Base-by-base conservation (phyloP, 2,329 filamentous ascomycete genomes). In the Colletotrichum abscissum region DNA sequence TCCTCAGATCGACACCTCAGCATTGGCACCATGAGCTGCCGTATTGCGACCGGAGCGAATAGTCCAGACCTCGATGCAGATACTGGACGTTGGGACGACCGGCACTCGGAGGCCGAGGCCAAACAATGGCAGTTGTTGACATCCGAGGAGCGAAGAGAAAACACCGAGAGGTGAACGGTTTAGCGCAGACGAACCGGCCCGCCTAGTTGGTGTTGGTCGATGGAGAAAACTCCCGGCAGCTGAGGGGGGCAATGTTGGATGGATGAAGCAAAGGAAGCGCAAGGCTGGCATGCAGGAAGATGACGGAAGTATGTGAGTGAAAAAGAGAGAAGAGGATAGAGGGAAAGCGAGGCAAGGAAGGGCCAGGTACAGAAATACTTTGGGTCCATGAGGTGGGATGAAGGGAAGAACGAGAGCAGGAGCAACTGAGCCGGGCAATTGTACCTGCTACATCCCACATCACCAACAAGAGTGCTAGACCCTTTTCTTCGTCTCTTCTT, bases 391-490 rank as follows among this genome's bases (percentile, higher is more conserved):
- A 19, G 16, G 57, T 57, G 8, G n/a, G 54, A 69, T 38, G 62
- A 14, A 19, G 33, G 33, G 35, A 19, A 24, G 33, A 49, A 26
- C 35, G 22, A 57, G n/a, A n/a, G 59, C 4, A 65, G 33, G 52
- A 33, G 28, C 49, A 64, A 9, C 38, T 12, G 14, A 26, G 38
- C 22, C 35, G 14, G 26, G 2, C 5, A 42, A 11, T 57, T 26
- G 67, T 69, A 69, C 26, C 52, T 33, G 35, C 33, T 64, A 64
- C 67, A 24, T 64, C 24, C 24, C 24, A 28, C 16, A 35, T 33
- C 46, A 16, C 49, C 54, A 35, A 35, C n/a, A n/a, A 54, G 14
- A 12, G 38, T 28, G 9, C 19, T 64, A 59, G 67, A 56, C 52
- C 67, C 30, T 68, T 58, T 24, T 6, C 9, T 30, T 55, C 28